Percentiles rank a stretch among this genome's conserved stretches.
Evolutionary conservation across 2,329 filamentous ascomycete species (phyloP).

Genomic region (Ascochyta pisi): DNA sequence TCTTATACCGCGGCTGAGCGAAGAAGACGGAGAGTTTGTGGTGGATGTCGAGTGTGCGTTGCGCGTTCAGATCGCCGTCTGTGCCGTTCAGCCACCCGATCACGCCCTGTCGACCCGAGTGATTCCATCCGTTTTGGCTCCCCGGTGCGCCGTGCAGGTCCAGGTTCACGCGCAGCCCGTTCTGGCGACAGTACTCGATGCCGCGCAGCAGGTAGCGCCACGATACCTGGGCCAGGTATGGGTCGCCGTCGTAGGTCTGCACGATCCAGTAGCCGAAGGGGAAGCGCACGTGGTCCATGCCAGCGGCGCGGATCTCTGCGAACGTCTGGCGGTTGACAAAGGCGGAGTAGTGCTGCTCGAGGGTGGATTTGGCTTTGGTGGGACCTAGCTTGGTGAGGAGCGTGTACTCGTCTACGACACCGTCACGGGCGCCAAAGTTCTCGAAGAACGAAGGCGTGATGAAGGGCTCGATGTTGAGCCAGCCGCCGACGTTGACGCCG

Average conservation of each 20-base stretch:
- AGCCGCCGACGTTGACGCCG: conserved; percentile 92
- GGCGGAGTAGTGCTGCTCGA: conserved; percentile 91
- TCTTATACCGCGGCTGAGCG: conserved; percentile 88
- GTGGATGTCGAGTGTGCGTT: conserved; percentile 87
- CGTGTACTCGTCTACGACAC: conserved; percentile 87
- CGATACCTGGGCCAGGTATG: conserved; percentile 83
- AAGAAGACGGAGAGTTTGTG: conserved; percentile 90
- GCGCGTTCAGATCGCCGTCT: conserved; percentile 76
- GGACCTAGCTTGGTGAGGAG: conserved; percentile 73
- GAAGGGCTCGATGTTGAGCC: conserved; percentile 92
- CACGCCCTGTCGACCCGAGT: conserved; percentile 80
- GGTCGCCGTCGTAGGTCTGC: conserved; percentile 81
- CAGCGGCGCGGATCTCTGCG: conserved; percentile 81
- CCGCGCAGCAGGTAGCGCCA: conserved; percentile 93
- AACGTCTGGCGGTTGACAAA: conserved; percentile 89
- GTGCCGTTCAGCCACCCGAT: conserved; percentile 94
- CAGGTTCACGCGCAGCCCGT: conserved; percentile 90
- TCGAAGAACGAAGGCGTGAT: conserved; percentile 92
- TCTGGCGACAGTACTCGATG: conserved; percentile 92
- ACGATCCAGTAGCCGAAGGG: conserved; percentile 96
- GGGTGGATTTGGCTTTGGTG: conserved; percentile 65
- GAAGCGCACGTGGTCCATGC: conserved; percentile 96
- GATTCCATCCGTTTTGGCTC: conserved; percentile 97
- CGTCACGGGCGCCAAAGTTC: conserved; percentile 65
- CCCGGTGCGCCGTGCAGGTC: conserved; percentile 92